These are phyloP conservation scores for Terana coerulea DNA, from an alignment of 768 basidiomycete genomes.

Conservation along the genomic window DNA sequence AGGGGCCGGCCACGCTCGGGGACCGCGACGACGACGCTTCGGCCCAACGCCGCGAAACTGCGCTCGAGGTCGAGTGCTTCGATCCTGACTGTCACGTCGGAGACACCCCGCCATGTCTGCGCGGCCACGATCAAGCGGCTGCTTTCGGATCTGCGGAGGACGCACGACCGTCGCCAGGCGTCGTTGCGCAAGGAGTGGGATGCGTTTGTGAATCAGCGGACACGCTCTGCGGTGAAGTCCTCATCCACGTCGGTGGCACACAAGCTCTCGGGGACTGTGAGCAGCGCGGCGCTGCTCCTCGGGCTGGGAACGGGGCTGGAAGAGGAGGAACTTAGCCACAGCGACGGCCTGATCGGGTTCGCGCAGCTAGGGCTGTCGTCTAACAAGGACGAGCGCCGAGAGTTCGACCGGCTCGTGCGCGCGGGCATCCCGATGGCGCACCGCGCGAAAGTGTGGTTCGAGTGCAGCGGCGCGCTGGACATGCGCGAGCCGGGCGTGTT, in stretches of 20 bases:
- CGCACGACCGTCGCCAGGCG: slow-evolving; percentile 78
- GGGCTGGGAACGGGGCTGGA: slow-evolving; percentile 61
- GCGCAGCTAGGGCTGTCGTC: slow-evolving; percentile 81
- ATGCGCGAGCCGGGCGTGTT: slow-evolving; percentile 91
- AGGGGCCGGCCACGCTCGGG: slow-evolving; percentile 47
- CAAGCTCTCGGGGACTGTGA: slow-evolving; percentile 12
- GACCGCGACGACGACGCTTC: slow-evolving; percentile 24
- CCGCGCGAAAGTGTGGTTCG: slow-evolving; percentile 87
- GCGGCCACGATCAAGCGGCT: slow-evolving; percentile 70
- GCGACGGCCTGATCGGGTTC: slow-evolving; percentile 85
- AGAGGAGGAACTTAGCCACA: slow-evolving; percentile 75
- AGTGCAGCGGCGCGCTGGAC: slow-evolving; percentile 91
- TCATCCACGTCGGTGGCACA: slow-evolving; percentile 17
- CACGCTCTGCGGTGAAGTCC: slow-evolving; percentile 37
- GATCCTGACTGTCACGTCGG: slow-evolving; percentile 54
- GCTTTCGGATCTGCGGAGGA: slow-evolving; percentile 70
- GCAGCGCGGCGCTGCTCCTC: slow-evolving; percentile 60
- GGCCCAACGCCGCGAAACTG: slow-evolving; percentile 11
- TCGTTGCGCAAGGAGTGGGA: slow-evolving; percentile 82
- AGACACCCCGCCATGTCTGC: slow-evolving; percentile 73
- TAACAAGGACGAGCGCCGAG: slow-evolving; percentile 66
- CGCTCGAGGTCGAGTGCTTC: slow-evolving; percentile 36
- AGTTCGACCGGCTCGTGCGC: slow-evolving; percentile 77
- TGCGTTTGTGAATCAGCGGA: slow-evolving; percentile 71
- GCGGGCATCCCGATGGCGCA: slow-evolving; percentile 85